Evolutionary conservation across 345 rosid species (phyloP), one percentile per base, ranked within the genome.

Genomic region (Mallotus nudiflorus): DNA sequence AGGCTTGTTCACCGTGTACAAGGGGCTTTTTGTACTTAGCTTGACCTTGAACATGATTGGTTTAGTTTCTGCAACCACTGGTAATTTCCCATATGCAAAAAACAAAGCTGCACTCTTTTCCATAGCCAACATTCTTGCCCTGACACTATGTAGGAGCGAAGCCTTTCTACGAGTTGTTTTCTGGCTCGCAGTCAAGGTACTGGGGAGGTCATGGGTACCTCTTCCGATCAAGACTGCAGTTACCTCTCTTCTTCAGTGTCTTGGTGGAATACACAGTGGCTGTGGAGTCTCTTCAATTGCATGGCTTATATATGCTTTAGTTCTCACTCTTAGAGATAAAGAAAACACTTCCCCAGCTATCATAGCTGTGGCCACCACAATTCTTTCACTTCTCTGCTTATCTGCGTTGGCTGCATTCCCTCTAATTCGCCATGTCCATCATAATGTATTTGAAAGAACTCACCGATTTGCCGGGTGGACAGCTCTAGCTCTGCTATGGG

Each of bases 401-500:
- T 82, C 97, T 35, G 85, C 77, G 13, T 10, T 82, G 18, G 88
- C 94, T 0, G 91, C 96, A 1, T 92, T 90, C 49, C 98, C 95
- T 3, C 88, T 90, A 14, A 82, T 90, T 59, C 95, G 93, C 42
- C 98, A 92, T 72, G 79, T 92, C 61, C 96, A 90, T 68, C 96
- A 92, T 73, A 92, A 87, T 57, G 78, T 87, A 37, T 92, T 92
- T 12, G 95, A 92, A 75, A 77, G 96, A 48, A 57, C 73, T 66
- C 98, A 92, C 37, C 64, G 98, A 54, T 92, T 88, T 42, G 78
- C 91, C 0, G 96, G 96, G 19, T 92, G 96, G 98, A 66, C 84
- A 0, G 78, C 95, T n/a, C 79, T 92, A 19, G 78, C 66, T 25
- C 90, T 92, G 10, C 80, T 92, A 10, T 92, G 96, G 96, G 82